Percentiles rank a stretch among this genome's conserved stretches.
Evolutionary conservation across 805 yeast genomes (phyloP).

Genomic region (Ogataea ganodermae): DNA sequence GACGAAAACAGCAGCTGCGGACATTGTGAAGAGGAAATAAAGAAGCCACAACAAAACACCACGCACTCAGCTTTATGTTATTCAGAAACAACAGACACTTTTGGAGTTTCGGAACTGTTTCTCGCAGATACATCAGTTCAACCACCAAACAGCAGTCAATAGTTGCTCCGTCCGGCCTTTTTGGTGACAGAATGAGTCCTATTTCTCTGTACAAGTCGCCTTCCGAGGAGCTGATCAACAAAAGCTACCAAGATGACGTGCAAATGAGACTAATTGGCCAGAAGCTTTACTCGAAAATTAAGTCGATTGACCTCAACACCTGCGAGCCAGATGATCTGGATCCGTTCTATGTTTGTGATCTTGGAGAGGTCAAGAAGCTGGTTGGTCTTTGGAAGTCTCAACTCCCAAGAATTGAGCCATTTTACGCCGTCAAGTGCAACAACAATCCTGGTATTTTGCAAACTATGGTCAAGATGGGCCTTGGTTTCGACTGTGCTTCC

Average conservation of each 20-base stretch:
- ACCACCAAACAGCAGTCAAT: slow-evolving; percentile 15
- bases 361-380: slow-evolving; percentile 68
- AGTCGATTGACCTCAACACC: slow-evolving; percentile 13
- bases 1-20: background rate
- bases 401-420: slow-evolving; percentile 81
- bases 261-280: slow-evolving; percentile 16
- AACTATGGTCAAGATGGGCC: slow-evolving; percentile 60
- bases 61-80: background rate
- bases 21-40: slow-evolving; percentile 5
- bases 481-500: slow-evolving; percentile 93
- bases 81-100: slow-evolving; percentile 1
- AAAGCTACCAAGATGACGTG: background rate
- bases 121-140: slow-evolving; percentile 14
- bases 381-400: slow-evolving; percentile 59
- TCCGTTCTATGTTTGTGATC: slow-evolving; percentile 85
- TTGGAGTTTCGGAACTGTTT: background rate
- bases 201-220: slow-evolving; percentile 14
- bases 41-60: background rate
- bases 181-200: slow-evolving; percentile 16
- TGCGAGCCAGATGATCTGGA: slow-evolving; percentile 70
- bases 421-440: slow-evolving; percentile 94
- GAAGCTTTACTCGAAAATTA: slow-evolving; percentile 14
- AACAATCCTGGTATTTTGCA: slow-evolving; percentile 63
- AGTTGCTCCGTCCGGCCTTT: slow-evolving; percentile 1
- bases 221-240: slow-evolving; percentile 8